Evolutionary conservation across 495 filamentous ascomycete species (phyloP).

Genomic region (Talaromyces nanjingensis): DNA sequence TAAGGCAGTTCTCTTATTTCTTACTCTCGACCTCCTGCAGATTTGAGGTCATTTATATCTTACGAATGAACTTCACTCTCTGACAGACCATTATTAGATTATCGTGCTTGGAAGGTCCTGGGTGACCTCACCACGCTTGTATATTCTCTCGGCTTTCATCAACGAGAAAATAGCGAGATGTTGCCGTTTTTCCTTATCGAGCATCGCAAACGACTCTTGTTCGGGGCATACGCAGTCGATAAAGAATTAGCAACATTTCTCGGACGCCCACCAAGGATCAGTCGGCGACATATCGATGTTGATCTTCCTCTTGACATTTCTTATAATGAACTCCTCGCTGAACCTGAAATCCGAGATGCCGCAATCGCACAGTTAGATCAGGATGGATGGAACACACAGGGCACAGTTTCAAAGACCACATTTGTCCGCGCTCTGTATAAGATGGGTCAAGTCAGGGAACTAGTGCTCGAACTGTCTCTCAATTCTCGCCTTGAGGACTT

Average conservation of each 20-base stretch:
- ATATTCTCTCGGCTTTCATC: constrained; percentile 40
- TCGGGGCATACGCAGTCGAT: constrained; percentile 30
- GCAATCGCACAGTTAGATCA: constrained; percentile 31
- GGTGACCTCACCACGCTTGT: constrained; percentile 13
- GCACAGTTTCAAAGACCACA: constrained; percentile 21
- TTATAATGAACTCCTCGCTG: constrained; percentile 34
- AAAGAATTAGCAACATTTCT: constrained; percentile 37
- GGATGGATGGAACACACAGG: constrained; percentile 44
- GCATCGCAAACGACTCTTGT: constrained; percentile 34
- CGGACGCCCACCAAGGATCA: constrained; percentile 40
- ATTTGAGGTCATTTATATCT: constrained; percentile 22
- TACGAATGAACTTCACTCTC: not conserved
- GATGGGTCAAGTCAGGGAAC: constrained; percentile 40
- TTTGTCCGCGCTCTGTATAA: constrained; percentile 34
- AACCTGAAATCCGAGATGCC: constrained; percentile 26
- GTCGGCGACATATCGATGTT: constrained; percentile 34
- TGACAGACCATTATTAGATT: constrained; percentile 6
- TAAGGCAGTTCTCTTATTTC: not conserved
- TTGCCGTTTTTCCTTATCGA: constrained; percentile 36
- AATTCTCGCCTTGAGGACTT: constrained; percentile 22
- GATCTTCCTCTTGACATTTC: constrained; percentile 42
- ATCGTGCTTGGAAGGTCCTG: constrained; percentile 11
- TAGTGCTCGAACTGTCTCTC: constrained; percentile 48
- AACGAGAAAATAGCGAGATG: constrained; percentile 14
- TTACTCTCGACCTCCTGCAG: constrained; percentile 20